Conservation (phyloP, 148 eudicot species). For the Silene conica region DNA sequence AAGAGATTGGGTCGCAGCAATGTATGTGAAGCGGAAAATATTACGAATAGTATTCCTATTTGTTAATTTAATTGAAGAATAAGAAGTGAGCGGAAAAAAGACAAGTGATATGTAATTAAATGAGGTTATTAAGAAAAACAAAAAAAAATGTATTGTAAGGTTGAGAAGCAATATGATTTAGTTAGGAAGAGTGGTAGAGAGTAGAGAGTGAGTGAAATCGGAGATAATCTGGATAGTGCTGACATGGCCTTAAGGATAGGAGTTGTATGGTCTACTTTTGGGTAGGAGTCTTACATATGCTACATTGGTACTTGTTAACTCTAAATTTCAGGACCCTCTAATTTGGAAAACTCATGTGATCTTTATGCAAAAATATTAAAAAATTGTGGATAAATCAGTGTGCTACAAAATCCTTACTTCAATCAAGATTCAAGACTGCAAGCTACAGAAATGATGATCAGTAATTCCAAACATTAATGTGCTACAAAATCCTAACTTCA, state of each 20-base stretch:
- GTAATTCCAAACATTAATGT: too few species aligned
- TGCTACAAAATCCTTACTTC: neutral
- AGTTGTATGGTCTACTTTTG: slow-evolving; percentile 30
- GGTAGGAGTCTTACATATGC: neutral
- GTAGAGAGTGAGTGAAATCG: slow-evolving; percentile 5
- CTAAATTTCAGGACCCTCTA: neutral
- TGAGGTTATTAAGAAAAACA: neutral
- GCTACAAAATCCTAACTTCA: too few species aligned
- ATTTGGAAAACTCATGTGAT: too few species aligned
- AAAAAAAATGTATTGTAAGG: slow-evolving; percentile 7
- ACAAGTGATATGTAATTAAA: neutral
- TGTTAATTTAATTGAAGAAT: neutral
- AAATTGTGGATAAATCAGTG: too few species aligned
- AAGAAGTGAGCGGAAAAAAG: neutral
- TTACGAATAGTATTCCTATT: neutral
- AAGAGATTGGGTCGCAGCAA: slow-evolving; percentile 5
- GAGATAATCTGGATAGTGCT: slow-evolving; percentile 34
- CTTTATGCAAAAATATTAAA: neutral
- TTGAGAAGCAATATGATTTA: slow-evolving; percentile 1
- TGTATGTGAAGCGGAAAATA: neutral
- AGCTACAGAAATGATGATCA: too few species aligned
- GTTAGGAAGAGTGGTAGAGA: slow-evolving; percentile 10
- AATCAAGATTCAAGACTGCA: neutral
- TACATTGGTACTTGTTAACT: neutral
- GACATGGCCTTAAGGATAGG: slow-evolving; percentile 41